Conservation (phyloP, 139 green algal species). For the Chlamydomonas urium region DNA sequence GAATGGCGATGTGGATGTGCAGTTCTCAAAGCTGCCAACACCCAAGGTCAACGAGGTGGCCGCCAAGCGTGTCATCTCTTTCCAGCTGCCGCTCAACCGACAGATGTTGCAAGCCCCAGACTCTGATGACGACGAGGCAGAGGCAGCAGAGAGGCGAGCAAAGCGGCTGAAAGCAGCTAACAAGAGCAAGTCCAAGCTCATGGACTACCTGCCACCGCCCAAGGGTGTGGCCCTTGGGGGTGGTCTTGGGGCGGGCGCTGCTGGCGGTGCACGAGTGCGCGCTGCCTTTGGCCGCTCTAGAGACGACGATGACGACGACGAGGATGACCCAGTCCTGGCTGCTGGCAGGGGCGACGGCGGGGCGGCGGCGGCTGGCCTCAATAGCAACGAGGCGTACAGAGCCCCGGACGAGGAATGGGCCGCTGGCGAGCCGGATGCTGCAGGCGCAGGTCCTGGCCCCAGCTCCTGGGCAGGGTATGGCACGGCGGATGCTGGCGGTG, state of each 20-base stretch:
- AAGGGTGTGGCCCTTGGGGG: constrained; percentile 34
- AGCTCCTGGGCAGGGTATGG: not conserved
- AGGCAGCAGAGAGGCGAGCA: constrained; percentile 18
- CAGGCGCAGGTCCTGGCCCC: not conserved
- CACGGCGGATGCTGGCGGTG: not conserved
- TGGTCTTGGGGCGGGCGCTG: not conserved
- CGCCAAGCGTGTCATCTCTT: not conserved
- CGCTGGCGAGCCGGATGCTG: too few relatives aligned
- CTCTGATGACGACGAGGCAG: constrained; percentile 37
- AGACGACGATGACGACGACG: not conserved
- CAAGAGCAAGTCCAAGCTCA: constrained; percentile 28
- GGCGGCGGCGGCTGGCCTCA: not conserved
- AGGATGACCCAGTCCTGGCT: constrained; percentile 7
- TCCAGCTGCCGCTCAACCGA: not conserved
- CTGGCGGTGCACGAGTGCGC: not conserved
- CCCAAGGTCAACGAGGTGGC: too few relatives aligned
- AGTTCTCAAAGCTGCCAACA: too few relatives aligned
- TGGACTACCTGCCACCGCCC: constrained; percentile 58
- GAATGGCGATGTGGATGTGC: too few relatives aligned
- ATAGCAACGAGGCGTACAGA: constrained; percentile 12
- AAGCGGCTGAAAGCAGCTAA: constrained; percentile 17
- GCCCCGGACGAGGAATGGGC: not conserved
- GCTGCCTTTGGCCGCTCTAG: not conserved
- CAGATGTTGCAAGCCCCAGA: constrained; percentile 23
- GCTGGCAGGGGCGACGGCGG: constrained; percentile 3